phyloP scores from a whole-genome alignment of 2,329 filamentous ascomycete species.

The Aspergillus sp. region DNA sequence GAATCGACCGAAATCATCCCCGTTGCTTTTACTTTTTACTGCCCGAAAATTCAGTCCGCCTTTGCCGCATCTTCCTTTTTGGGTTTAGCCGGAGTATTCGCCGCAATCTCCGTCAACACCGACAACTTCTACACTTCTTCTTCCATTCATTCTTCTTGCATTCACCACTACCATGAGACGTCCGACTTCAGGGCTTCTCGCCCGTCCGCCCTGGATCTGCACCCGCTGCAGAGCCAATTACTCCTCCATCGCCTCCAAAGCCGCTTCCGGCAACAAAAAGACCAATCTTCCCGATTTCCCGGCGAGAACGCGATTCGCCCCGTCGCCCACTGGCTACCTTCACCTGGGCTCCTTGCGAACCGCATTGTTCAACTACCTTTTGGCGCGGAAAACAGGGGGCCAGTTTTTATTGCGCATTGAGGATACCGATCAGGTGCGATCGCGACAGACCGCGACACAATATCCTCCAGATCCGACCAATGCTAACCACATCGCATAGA shows the following conservation, averaged over 20 bases:
- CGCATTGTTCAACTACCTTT: slow-evolving; percentile 89
- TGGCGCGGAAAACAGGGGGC: slow-evolving; percentile 83
- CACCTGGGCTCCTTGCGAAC: slow-evolving; percentile 90
- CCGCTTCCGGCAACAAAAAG: slow-evolving; percentile 28
- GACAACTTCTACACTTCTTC: background rate
- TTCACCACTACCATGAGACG: slow-evolving; percentile 25
- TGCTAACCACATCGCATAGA: slow-evolving; percentile 47
- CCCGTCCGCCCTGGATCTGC: slow-evolving; percentile 36
- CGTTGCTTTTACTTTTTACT: background rate
- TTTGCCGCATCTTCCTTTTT: slow-evolving; percentile 8
- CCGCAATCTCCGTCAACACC: slow-evolving; percentile 4
- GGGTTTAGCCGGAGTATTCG: slow-evolving; percentile 9
- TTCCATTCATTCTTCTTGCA: background rate
- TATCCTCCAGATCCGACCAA: too few relatives aligned
- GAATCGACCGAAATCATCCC: background rate
- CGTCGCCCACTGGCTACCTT: slow-evolving; percentile 89
- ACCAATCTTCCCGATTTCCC: slow-evolving; percentile 51
- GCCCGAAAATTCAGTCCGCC: slow-evolving; percentile 16
- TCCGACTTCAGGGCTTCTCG: slow-evolving; percentile 19
- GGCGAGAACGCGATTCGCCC: slow-evolving; percentile 82
- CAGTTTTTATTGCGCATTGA: slow-evolving; percentile 90
- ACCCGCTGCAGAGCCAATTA: slow-evolving; percentile 32
- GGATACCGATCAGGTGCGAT: slow-evolving; percentile 82
- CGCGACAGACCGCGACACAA: background rate
- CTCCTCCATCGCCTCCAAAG: slow-evolving; percentile 22